Evolutionary conservation across 106 monocot genomes (phyloP).

Genomic region (Allium sativum): DNA sequence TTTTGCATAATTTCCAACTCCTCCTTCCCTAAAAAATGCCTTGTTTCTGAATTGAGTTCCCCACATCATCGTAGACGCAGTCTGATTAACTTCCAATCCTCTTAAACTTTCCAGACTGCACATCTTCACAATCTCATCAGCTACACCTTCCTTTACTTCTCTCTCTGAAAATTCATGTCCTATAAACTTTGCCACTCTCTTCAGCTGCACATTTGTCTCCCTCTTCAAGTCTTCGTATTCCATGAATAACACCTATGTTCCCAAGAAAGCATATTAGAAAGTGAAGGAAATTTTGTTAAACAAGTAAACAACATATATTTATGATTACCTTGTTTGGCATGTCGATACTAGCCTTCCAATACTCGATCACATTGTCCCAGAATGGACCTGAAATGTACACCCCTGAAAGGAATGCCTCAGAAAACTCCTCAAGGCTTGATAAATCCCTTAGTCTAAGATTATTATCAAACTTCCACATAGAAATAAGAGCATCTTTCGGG

Average conservation of each 20-base stretch:
- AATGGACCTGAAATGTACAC: slow-evolving; percentile 3
- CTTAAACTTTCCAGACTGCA: slow-evolving; percentile 26
- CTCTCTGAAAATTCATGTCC: slow-evolving; percentile 14
- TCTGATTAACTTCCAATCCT: slow-evolving; percentile 15
- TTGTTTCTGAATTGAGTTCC: background rate
- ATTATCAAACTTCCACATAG: slow-evolving; percentile 12
- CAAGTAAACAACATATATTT: no score
- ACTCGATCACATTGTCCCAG: slow-evolving; percentile 23
- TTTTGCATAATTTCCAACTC: slow-evolving; percentile 17
- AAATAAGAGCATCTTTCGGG: slow-evolving; percentile 32
- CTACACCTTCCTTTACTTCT: slow-evolving; percentile 10
- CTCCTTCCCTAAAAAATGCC: slow-evolving; percentile 13
- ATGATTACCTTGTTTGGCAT: background rate
- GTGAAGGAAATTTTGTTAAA: no score
- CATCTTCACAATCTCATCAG: slow-evolving; percentile 12
- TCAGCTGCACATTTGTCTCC: slow-evolving; percentile 1
- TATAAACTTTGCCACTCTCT: slow-evolving; percentile 22
- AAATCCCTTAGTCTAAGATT: background rate
- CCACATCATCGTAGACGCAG: background rate
- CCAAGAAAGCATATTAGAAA: no score
- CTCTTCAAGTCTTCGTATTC: slow-evolving; percentile 16
- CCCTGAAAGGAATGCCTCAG: slow-evolving; percentile 8
- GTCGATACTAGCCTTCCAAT: slow-evolving; percentile 11
- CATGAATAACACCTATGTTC: slow-evolving; percentile 10
- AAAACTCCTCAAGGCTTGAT: slow-evolving; percentile 4